phyloP scores from a whole-genome alignment of 352 stramenopile genomes.

The Globisporangium perplexum region DNA sequence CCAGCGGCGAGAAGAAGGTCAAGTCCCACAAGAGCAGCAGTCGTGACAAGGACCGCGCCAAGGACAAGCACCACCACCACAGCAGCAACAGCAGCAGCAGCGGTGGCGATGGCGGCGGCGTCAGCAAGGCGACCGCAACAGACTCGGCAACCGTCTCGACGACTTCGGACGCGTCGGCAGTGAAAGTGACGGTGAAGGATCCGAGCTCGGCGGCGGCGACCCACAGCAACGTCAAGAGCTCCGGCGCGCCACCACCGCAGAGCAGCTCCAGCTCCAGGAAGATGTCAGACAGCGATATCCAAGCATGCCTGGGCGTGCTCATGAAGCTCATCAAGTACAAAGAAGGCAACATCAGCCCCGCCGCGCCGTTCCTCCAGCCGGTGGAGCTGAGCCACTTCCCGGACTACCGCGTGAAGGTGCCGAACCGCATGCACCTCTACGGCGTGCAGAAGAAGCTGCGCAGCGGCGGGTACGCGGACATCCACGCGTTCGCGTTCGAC shows the following conservation, averaged over 20 bases:
- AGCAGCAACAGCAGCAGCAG: conserved; percentile 6
- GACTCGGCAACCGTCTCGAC: background rate
- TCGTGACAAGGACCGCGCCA: conserved; percentile 14
- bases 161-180: background rate
- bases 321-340: conserved; percentile 88
- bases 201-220: background rate
- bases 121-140: background rate
- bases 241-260: too few species aligned
- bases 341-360: conserved; percentile 60
- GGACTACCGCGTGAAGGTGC: conserved; percentile 83
- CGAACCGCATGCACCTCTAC: conserved; percentile 81
- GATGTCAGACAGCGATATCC: conserved; percentile 53
- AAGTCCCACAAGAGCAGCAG: conserved; percentile 32
- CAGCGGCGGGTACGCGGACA: conserved; percentile 56
- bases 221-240: background rate
- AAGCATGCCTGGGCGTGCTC: conserved; percentile 50
- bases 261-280: background rate
- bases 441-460: conserved; percentile 81
- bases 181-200: background rate
- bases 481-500: conserved; percentile 68
- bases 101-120: background rate
- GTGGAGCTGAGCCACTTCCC: conserved; percentile 80
- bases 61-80: conserved; percentile 14
- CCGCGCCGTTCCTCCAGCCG: conserved; percentile 73
- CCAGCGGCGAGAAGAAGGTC: conserved; percentile 32